Evolutionary conservation across 495 filamentous ascomycete genomes (phyloP), one percentile per base, ranked within the genome.

Genomic region (Penicillium malachiteum): DNA sequence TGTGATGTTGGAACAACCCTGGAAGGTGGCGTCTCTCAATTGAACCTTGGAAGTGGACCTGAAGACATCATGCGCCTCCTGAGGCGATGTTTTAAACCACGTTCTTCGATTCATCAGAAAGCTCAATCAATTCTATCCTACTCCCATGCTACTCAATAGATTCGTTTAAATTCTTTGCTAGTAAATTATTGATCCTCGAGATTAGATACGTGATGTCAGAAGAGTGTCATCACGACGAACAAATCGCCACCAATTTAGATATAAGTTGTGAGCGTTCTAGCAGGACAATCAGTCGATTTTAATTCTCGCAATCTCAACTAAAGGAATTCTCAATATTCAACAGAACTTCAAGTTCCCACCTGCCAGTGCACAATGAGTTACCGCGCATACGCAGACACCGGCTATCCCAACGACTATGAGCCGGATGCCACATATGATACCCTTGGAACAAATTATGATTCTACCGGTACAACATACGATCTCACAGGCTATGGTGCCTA

Each of bases 321-420:
- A 26, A 26, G 7, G 30, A 8, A 48, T 14, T 6, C 5, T 26
- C 3, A 1, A 21, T 49, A 38, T 14, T n/a, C 30, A n/a, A 18
- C 10, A 14, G 30, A 39, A 1, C 26, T 41, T 35, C 13, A 11
- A 39, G 38, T n/a, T 47, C 18, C 26, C 3, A 41, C 21, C 7
- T 18, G 1, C n/a, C n/a, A n/a, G n/a, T n/a, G n/a, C 53, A 70
- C 62, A 42, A 70, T 70, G 67, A 57, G 57, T 14, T 31, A 55
- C 40, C 53, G 50, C 35, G 45, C 39, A 2, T 49, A 59, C 58
- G 55, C 49, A 43, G 54, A 60, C 52, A 37, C 45, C 17, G 48
- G 45, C 45, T 54, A 65, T 49, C 35, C 52, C 21, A 57, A 52
- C 49, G 53, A 60, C 50, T 65, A 51, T 18, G 47, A 56, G 17